Conservation (phyloP, 441 rosid species). For the Gossypium lobatum region DNA sequence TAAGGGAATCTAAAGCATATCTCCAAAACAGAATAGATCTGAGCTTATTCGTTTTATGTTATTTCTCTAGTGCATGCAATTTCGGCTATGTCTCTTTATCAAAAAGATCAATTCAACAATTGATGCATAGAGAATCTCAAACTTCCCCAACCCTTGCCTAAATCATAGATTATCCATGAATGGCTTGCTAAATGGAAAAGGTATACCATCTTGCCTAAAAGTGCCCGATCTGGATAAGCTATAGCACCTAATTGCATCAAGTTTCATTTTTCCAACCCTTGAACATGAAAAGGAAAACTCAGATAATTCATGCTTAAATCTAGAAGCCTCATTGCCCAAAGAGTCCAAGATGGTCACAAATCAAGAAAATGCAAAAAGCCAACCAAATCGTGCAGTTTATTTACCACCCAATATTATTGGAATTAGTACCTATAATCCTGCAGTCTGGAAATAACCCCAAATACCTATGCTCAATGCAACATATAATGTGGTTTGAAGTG, state of each 20-base stretch:
- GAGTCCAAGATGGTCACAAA: background rate
- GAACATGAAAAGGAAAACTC: background rate
- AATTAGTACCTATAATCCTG: background rate
- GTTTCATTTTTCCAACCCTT: background rate
- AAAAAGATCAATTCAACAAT: background rate
- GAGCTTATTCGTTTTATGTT: background rate
- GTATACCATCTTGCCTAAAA: background rate
- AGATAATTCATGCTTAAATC: background rate
- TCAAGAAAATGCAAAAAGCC: background rate
- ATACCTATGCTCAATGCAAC: background rate
- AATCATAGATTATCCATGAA: background rate
- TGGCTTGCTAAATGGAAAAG: background rate
- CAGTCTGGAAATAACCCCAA: background rate
- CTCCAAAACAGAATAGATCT: background rate
- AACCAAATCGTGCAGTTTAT: background rate
- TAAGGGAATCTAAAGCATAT: background rate
- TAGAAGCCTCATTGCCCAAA: background rate
- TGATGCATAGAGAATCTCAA: background rate
- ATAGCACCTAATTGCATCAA: background rate
- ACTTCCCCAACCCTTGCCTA: background rate
- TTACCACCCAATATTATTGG: background rate
- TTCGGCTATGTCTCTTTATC: background rate
- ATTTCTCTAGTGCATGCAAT: too few relatives aligned
- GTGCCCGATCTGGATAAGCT: background rate
- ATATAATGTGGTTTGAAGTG: background rate